Evolutionary conservation across 768 basidiomycete species (phyloP), one percentile per base, ranked within the genome.

Genomic region (Galerina sulciceps): DNA sequence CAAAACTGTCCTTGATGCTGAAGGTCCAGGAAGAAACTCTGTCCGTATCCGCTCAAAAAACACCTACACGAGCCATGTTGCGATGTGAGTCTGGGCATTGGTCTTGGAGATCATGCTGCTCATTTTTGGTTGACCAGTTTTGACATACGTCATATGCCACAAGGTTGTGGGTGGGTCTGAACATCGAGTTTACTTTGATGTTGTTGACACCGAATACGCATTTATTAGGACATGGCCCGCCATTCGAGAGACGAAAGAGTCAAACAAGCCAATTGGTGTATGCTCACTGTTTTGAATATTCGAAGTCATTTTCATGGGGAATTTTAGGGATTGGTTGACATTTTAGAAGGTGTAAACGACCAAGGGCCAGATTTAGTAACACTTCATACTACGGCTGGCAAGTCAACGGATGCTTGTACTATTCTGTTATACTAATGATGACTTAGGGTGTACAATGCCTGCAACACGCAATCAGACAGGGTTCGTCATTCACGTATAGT

Each of bases 271-370:
- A 15, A 64, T 67, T 46, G 67, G 67, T 26, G 75, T 72, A 47
- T 6, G 67, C 54, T 8, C 14, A 6, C 9, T 42, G 22, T 14
- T 38, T 38, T 20, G 48, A 14, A 8, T 42, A 18, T 4, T 17
- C 37, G 42, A 2, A 42, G 23, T 26, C 10, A 13, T 41, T 37
- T 14, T 43, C 22, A 53, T 8, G 34, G 15, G 6, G 22, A 14
- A 42, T 11, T 31, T 37, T 59, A 80, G 76, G 81, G 81, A 11
- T 75, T 80, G 56, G 70, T 80, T 18, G 80, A 86, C 64, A 81
- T 85, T 35, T 61, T 85, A 17, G 83, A 85, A 64, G 83, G 85
- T 43, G 81, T 87, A 11, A 89, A 89, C 65, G 74, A 86, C 62
- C 74, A 79, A 50, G 59, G 63, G 6, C 81, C 84, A 0, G 84